Evolutionary conservation across 2,329 filamentous ascomycete genomes (phyloP), one percentile per base, ranked within the genome.

Genomic region (Colletotrichum sp.): DNA sequence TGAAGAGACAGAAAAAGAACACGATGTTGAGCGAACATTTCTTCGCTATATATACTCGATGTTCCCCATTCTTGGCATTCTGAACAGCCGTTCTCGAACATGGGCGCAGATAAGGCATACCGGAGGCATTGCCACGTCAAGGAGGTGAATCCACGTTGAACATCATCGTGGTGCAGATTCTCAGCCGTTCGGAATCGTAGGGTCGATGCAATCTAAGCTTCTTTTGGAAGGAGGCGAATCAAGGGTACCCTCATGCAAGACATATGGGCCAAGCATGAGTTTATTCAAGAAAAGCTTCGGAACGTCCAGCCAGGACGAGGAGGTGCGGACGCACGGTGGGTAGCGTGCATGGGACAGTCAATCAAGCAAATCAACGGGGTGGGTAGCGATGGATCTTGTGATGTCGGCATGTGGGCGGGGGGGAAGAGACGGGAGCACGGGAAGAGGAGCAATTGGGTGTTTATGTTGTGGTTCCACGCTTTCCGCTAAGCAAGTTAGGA

Each of bases 91-190:
- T 31, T 9, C 21, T 11, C 18, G 18, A 43, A 36, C 54, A 55
- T 15, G 68, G 57, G 47, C 57, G 9, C 5, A 58, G 72, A 74
- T 74, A 72, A 74, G 62, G 8, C 36, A 15, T 15, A 12, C 9
- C 72, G 72, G 72, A 72, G 63, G 24, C 66, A 58, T 67, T 67
- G 34, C 72, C 63, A 47, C 13, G 72, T 63, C 36, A 34, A 67
- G 68, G 24, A 74, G 72, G 72, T 72, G 67, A 43, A 27, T 65
- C 18, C 27, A 58, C 29, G 51, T 31, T 11, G 15, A 8, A 12
- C 18, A 43, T 5, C 31, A 16, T 16, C 31, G 47, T 12, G 65
- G 6, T 18, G 8, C 38, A 51, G 5, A n/a, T 15, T n/a, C 33
- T 62, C 54, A 24, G 21, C 16, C 18, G 8, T 24, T 47, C 6